Evolutionary conservation across 768 basidiomycete genomes (phyloP), one percentile per base, ranked within the genome.

Genomic region (Russula sp.): DNA sequence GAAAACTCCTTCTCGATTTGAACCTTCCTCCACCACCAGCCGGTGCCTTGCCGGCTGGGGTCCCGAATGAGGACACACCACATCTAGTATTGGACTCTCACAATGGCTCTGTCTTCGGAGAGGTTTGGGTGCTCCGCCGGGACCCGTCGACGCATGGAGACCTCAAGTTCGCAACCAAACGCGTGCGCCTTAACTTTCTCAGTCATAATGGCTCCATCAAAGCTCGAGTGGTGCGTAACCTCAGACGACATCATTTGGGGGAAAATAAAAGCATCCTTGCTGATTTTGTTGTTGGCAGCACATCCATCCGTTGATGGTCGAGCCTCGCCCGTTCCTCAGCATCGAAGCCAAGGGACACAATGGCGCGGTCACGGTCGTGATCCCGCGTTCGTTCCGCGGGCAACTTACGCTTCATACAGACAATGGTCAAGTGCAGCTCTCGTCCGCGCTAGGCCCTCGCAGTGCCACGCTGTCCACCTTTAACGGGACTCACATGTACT

Each of bases 351-450:
- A 6, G 34, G 14, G 52, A 39, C 53, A 41, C 20, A 55, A 65
- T 22, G 62, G 62, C 18, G 14, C 48, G 16, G 45, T 59, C 13
- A 1, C 20, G 7, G 42, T 64, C 51, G 42, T 48, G 16, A 58
- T 65, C 2, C 65, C 65, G 36, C 65, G 65, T 22, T 65, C 62
- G 11, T 65, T 65, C 49, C 62, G 47, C 20, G 65, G 65, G 41
- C 63, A 65, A 22, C 49, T 65, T 3, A 64, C 34, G 8, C 58
- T 65, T 29, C 53, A 64, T 18, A 64, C 53, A 2, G 48, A 59
- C 11, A 32, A 64, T 14, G 65, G 65, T 18, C 42, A 43, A 7
- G 62, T 59, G 32, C 10, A 7, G 7, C 54, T 65, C 43, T 65
- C 65, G 32, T 14, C 63, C 22, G 41, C 38, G 11, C 42, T 65